phyloP scores from a whole-genome alignment of 441 rosid species.

The Melianthus villosus region DNA sequence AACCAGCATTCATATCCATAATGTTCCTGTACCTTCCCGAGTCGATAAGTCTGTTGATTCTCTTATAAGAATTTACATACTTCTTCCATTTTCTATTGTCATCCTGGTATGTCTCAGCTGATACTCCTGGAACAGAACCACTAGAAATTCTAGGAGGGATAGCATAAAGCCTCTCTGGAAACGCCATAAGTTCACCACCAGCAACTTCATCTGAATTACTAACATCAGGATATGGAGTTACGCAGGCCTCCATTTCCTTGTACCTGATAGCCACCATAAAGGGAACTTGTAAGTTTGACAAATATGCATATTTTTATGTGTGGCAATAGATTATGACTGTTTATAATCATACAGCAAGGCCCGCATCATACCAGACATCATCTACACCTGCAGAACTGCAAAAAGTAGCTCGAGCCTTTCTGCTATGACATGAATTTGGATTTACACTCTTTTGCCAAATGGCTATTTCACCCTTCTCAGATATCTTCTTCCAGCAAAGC shows the following conservation, averaged over 20 bases:
- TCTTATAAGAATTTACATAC: conserved; percentile 26
- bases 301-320: too few relatives aligned
- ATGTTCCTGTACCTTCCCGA: conserved; percentile 27
- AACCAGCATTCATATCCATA: conserved; percentile 35
- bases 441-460: conserved; percentile 28
- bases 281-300: too few relatives aligned
- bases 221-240: conserved; percentile 22
- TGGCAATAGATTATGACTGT: too few relatives aligned
- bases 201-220: conserved; percentile 15
- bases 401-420: conserved; percentile 11
- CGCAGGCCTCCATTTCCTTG: conserved; percentile 28
- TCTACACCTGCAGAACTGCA: conserved; percentile 19
- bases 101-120: conserved; percentile 16
- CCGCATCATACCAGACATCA: conserved; percentile 26
- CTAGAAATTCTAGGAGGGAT: conserved; percentile 20
- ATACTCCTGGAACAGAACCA: conserved; percentile 17
- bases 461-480: conserved; percentile 33
- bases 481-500: conserved; percentile 39
- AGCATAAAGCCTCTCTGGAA: conserved; percentile 23
- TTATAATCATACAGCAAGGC: too few relatives aligned
- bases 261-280: conserved; percentile 21
- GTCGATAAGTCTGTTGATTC: conserved; percentile 15
- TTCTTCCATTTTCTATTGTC: conserved; percentile 22
- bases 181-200: conserved; percentile 18
- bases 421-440: conserved; percentile 16